Evolutionary conservation across 495 filamentous ascomycete species (phyloP), one percentile per base, ranked within the genome.

Genomic region (Opeltia flavorubescens): DNA sequence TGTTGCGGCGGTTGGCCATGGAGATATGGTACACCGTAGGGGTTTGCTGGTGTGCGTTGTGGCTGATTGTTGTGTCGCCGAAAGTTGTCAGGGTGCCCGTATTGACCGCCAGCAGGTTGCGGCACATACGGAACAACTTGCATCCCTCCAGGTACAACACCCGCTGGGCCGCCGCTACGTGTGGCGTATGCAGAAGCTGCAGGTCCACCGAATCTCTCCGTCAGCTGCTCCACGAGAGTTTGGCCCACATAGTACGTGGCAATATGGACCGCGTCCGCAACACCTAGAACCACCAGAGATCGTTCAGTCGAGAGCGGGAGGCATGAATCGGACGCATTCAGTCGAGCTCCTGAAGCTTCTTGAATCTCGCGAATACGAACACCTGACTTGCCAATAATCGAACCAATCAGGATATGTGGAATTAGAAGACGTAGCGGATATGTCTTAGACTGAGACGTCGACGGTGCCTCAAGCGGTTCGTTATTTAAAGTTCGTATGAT

Each of bases 401-500:
- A 95, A 31, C 91, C 91, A 56, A 98, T 96, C 46, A 98, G 76
- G 52, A 96, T 89, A 60, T 96, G 91, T 18, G 91, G 91, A 52
- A 98, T 84, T 46, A 98, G 78, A 41, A 98, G 80, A 50, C 91
- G 88, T 47, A 98, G 78, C 50, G 91, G 89, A 54, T 98, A 98
- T 8, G 89, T 94, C 75, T 95, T 95, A 31, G 91, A 96, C 55
- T 91, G 83, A 44, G 85, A 72, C 57, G 78, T 93, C 29, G 91
- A 98, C 49, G 89, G 67, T 55, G 83, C 70, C 48, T 84, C 79
- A 55, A 96, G 72, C 33, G 84, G 81, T 66, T 98, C 91, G 61
- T 95, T 93, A 72, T 96, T 98, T 49, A 98, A 71, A 27, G 91
- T 98, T 51, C 91, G 85, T 53, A 98, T 95, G 60, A 98, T 98